Base-by-base conservation (phyloP, 129 eudicot species). In the Escallonia rubra region DNA sequence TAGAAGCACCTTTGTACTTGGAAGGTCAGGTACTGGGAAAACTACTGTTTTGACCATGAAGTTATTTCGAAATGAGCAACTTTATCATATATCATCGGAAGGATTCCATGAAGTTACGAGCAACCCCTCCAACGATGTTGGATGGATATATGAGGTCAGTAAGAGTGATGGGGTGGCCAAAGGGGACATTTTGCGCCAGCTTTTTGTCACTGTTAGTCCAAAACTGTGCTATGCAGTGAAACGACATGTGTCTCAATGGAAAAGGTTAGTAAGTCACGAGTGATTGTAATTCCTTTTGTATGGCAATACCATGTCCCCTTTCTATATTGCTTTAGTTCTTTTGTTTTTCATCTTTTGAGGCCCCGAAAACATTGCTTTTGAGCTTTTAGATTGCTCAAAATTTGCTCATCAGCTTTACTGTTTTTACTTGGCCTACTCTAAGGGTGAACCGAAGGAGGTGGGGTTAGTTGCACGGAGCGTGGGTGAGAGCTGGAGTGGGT, bases 11-110 rank as follows among this genome's bases (percentile, higher is more conserved):
- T 90, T 90, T 65, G 77, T 90, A 45, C 74, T 90, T 39, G 97
- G 97, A n/a, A 59, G 97, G 5, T 91, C 97, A 0, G 97, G 96
- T 4, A 91, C 95, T 0, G 97, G 97, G 10, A 91, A 91, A 81
- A 87, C 97, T 0, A 91, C 95, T 0, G 85, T 91, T 55, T 81
- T 91, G 74, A 91, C 97, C 7, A 91, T 79, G 85, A 91, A 91
- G 68, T 65, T 91, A 40, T 85, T 78, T 43, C 84, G 74, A 59
- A 87, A 74, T 50, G 87, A 87, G 50, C 90, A 87, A 16, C 80
- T 43, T 60, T 74, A 87, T 54, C 84, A 71, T 67, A 23, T 87
- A 67, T 87, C 88, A 39, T 45, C 67, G 8, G 77, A 81, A 54
- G 91, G 88, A 41, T 56, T 67, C 63, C 75, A 68, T 48, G 78